Base-by-base conservation (phyloP, 257 asterid genomes). In the Solanum arcanum region DNA sequence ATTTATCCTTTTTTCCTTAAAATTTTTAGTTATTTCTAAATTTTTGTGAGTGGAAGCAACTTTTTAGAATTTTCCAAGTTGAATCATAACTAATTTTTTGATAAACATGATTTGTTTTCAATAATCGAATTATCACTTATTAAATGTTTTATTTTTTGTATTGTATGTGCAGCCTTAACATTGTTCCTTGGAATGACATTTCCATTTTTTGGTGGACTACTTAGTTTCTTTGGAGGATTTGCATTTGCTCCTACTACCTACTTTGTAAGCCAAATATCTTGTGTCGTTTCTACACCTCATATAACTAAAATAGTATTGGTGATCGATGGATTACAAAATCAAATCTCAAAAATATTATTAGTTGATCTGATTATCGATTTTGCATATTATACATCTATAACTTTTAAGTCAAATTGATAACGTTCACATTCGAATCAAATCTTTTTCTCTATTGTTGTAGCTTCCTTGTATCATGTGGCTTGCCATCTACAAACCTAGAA, bases 151-250 rank as follows among this genome's bases (percentile, higher is more conserved):
- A 9, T 33, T 10, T 73, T 14, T 12, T 37, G 42, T 5, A n/a
- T 37, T 73, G 42, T 13, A 68, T 31, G 15, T 73, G 68, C 87
- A 92, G 92, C 88, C n/a, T 8, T 88, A 27, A 92, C 94, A 14
- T 88, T 91, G 92, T 75, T 90, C 25, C 6, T 89, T 20, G 94
- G 56, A 62, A 87, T 92, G 25, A 70, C 93, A 35, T 89, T 92
- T 64, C 93, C 94, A 39, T 92, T 92, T 14, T 73, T 73, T 35
- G 27, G 80, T 73, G 80, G 80, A 73, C 47, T 73, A 73, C 80
- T 73, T 8, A 12, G 80, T 35, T 73, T 73, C 25, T 73, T 73
- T 20, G 80, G 80, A 73, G 80, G 80, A 35, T 73, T 73, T 73
- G 47, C 80, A 35, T 73, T 73, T 73, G 49, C 80, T 35, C 80